Conservation (phyloP, 2,329 filamentous ascomycete genomes). For the Magnaporthiopsis rhizophila region DNA sequence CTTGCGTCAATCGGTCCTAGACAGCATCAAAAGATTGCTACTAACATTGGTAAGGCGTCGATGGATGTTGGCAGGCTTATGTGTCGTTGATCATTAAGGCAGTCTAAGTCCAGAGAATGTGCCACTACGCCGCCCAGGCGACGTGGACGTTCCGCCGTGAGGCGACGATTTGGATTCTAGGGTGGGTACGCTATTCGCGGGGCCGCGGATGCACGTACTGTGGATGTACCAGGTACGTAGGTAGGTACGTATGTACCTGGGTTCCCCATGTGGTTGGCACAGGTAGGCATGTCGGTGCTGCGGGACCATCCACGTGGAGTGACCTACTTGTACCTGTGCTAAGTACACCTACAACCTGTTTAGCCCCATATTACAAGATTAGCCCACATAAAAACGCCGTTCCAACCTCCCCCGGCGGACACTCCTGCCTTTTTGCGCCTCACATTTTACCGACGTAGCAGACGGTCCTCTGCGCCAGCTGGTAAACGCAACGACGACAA, state of each 20-base stretch:
- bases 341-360: too few species aligned
- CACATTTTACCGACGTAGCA: not conserved
- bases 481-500: not conserved
- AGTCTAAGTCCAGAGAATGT: not conserved
- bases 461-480: not conserved
- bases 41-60: not conserved
- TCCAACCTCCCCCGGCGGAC: too few species aligned
- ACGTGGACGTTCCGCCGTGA: not conserved
- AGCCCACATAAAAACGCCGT: too few species aligned
- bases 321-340: too few species aligned
- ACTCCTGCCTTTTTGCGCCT: not conserved
- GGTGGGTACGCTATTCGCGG: not conserved
- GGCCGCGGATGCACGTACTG: too few species aligned
- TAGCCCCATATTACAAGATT: too few species aligned
- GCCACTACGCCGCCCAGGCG: not conserved
- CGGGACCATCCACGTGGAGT: too few species aligned
- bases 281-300: too few species aligned
- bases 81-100: not conserved
- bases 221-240: too few species aligned
- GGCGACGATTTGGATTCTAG: not conserved
- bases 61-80: not conserved
- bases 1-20: not conserved
- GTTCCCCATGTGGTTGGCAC: not conserved
- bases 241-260: too few species aligned
- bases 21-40: not conserved